Percentiles rank a stretch among this genome's conserved stretches.
phyloP scores from a whole-genome alignment of 2,329 filamentous ascomycete genomes.

The Penicillium frequentans region DNA sequence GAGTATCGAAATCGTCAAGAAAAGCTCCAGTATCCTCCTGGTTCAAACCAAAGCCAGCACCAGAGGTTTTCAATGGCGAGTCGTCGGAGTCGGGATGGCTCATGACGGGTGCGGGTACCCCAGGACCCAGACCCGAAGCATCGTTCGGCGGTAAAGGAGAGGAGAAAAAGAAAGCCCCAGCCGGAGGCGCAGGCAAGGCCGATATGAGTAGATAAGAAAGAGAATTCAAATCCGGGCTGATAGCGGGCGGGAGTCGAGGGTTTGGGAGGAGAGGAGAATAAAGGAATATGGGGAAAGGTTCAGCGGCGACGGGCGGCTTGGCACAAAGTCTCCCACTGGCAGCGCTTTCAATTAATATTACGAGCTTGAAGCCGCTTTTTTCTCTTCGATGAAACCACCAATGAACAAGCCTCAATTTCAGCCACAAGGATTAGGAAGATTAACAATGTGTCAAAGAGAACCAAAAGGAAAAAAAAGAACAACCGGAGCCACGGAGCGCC shows the following conservation, averaged over 20 bases:
- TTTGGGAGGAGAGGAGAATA: conserved; percentile 16
- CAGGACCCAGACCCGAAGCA: conserved; percentile 32
- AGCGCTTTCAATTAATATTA: conserved; percentile 9
- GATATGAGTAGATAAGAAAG: neutral
- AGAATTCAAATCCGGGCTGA: conserved; percentile 4
- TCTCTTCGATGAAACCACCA: neutral
- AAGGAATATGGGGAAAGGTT: conserved; percentile 34
- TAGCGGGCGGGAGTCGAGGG: neutral
- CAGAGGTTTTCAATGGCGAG: conserved; percentile 29
- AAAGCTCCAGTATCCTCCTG: conserved; percentile 27
- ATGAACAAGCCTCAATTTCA: neutral
- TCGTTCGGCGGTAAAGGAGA: conserved; percentile 26
- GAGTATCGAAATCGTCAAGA: conserved; percentile 35
- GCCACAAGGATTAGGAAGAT: neutral
- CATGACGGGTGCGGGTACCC: conserved; percentile 41
- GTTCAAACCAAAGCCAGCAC: conserved; percentile 20
- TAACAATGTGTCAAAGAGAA: neutral
- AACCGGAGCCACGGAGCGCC: conserved; percentile 2
- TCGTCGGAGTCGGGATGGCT: conserved; percentile 37
- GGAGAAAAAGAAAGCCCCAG: neutral
- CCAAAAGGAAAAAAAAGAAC: conserved; percentile 2
- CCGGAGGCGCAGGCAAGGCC: neutral
- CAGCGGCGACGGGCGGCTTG: conserved; percentile 31
- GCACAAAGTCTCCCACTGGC: conserved; percentile 21
- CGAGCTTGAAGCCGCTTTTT: neutral